These are phyloP conservation scores for Didymella arachidicola DNA, from an alignment of 2,329 filamentous ascomycete genomes.

Conservation along the genomic window DNA sequence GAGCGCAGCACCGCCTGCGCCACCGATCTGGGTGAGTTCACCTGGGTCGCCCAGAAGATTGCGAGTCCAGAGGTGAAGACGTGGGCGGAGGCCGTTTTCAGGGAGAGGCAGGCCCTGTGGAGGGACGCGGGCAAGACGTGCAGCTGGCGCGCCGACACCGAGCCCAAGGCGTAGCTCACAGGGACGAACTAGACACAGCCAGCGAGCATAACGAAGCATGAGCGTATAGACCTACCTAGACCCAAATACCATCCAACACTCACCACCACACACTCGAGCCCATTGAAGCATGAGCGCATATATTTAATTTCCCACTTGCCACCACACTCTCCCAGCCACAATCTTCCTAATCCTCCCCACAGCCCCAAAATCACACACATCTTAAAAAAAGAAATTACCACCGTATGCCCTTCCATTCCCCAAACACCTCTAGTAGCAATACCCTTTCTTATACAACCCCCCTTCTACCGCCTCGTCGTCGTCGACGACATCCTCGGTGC, in stretches of 20 bases:
- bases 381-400: no score
- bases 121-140: conserved; percentile 50
- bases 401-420: no score
- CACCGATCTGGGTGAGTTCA: conserved; percentile 86
- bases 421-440: no score
- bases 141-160: conserved; percentile 38
- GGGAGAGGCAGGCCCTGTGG: conserved; percentile 80
- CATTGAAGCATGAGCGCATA: no score
- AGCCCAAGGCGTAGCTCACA: conserved; percentile 25
- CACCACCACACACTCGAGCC: no score
- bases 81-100: conserved; percentile 80
- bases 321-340: no score
- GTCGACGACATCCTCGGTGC: no score
- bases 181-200: conserved; percentile 3
- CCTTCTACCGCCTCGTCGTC: no score
- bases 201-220: not conserved
- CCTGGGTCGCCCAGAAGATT: conserved; percentile 77
- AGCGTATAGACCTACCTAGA: conserved; percentile 18
- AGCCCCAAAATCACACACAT: no score
- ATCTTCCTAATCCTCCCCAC: no score
- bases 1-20: conserved; percentile 73
- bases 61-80: conserved; percentile 77
- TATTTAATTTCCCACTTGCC: no score
- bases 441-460: no score
- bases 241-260: not conserved